Evolutionary conservation across 345 rosid genomes (phyloP).

Genomic region (Acer yangbiense): DNA sequence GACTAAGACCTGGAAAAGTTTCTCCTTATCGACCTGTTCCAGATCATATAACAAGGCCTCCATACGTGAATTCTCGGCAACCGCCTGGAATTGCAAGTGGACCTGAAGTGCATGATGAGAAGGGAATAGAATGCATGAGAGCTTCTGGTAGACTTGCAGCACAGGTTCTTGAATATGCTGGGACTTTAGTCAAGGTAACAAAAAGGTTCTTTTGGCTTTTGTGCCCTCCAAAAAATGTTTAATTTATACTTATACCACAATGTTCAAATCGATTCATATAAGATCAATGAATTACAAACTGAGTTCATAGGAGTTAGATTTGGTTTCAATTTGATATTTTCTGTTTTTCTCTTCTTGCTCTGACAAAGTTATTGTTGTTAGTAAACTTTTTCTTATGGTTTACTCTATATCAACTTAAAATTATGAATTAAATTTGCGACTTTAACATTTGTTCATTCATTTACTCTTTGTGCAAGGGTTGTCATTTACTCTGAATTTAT

Average conservation of each 20-base stretch:
- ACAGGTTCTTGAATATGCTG: conserved; percentile 75
- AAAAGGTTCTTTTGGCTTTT: neutral
- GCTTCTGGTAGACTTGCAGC: conserved; percentile 95
- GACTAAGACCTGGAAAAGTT: conserved; percentile 64
- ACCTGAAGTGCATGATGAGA: conserved; percentile 72
- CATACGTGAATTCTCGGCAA: conserved; percentile 58
- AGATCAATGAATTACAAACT: neutral
- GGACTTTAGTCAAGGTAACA: conserved; percentile 81
- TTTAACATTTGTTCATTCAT: neutral
- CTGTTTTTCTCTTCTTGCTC: neutral
- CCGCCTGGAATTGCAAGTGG: conserved; percentile 73
- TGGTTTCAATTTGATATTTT: neutral
- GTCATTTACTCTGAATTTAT: neutral
- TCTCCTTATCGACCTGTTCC: conserved; percentile 84
- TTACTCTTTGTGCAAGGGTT: neutral
- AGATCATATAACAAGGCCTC: conserved; percentile 59
- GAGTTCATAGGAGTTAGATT: neutral
- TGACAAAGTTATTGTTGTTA: neutral
- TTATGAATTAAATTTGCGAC: neutral
- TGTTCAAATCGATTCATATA: neutral
- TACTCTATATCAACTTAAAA: neutral
- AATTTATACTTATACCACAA: neutral
- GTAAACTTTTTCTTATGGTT: neutral
- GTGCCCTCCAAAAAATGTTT: neutral
- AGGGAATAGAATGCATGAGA: conserved; percentile 81